phyloP scores from a whole-genome alignment of 805 yeast species.

The Wickerhamiella allomyrinae region DNA sequence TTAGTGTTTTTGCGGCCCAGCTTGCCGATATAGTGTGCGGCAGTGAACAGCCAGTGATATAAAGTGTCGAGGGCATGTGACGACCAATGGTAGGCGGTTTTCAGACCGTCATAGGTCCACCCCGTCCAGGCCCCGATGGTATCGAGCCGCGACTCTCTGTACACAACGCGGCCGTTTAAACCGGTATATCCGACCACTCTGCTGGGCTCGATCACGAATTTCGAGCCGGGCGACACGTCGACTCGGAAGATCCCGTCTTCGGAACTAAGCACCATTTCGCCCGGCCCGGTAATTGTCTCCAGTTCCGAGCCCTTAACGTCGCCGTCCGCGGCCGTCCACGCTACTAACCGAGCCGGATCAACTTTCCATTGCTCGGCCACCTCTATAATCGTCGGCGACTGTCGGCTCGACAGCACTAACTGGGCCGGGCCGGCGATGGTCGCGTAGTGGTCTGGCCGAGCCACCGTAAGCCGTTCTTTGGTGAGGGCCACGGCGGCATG shows the following conservation, averaged over 20 bases:
- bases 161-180: background rate
- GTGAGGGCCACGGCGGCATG: background rate
- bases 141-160: slow-evolving; percentile 4
- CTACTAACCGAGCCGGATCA: background rate
- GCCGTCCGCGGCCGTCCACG: background rate
- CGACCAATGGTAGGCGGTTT: background rate
- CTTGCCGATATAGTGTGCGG: background rate
- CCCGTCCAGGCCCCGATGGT: background rate
- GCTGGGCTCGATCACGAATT: background rate
- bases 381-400: slow-evolving; percentile 1
- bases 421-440: slow-evolving; percentile 3
- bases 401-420: background rate
- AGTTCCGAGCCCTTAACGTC: background rate
- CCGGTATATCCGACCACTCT: slow-evolving; percentile 3
- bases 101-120: background rate
- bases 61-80: background rate
- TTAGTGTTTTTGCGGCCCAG: background rate
- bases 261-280: slow-evolving; percentile 9
- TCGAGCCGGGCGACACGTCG: slow-evolving; percentile 2
- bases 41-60: background rate
- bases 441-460: background rate
- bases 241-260: slow-evolving; percentile 2
- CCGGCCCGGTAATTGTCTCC: background rate
- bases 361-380: slow-evolving; percentile 1
- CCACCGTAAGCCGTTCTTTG: background rate